Evolutionary conservation across 2,329 filamentous ascomycete species (phyloP).

Genomic region (Fusarium torreyae): DNA sequence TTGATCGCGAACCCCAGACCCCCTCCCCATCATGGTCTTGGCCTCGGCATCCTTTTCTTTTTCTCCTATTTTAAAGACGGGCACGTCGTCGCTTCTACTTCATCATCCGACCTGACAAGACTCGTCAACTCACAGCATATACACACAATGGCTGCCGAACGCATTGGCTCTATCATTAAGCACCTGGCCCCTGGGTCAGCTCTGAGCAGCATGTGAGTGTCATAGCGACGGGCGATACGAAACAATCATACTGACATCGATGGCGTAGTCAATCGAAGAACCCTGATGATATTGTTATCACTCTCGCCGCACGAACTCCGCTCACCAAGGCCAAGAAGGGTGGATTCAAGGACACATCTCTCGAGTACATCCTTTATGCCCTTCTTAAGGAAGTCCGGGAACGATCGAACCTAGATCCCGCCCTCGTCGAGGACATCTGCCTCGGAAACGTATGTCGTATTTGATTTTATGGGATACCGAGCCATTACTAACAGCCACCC

Average conservation of each 20-base stretch:
- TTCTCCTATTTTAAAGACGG: slow-evolving; percentile 37
- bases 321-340: slow-evolving; percentile 92
- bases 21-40: slow-evolving; percentile 40
- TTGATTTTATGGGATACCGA: background rate
- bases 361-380: slow-evolving; percentile 89
- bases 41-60: slow-evolving; percentile 39
- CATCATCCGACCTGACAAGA: slow-evolving; percentile 4
- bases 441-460: slow-evolving; percentile 81
- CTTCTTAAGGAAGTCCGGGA: slow-evolving; percentile 82
- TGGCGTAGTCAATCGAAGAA: slow-evolving; percentile 84
- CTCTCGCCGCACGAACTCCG: slow-evolving; percentile 89
- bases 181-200: slow-evolving; percentile 84
- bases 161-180: slow-evolving; percentile 88
- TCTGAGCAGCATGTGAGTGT: slow-evolving; percentile 81
- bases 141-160: slow-evolving; percentile 81
- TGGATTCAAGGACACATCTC: slow-evolving; percentile 92
- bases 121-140: slow-evolving; percentile 5
- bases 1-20: slow-evolving; percentile 30
- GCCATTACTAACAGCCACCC: slow-evolving; percentile 11
- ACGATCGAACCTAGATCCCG: slow-evolving; percentile 83
- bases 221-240: background rate
- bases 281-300: slow-evolving; percentile 96
- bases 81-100: slow-evolving; percentile 7
- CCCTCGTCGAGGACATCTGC: slow-evolving; percentile 89
- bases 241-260: slow-evolving; percentile 13